Evolutionary conservation across 2,329 filamentous ascomycete genomes (phyloP), one percentile per base, ranked within the genome.

Genomic region (Didymella exigua): DNA sequence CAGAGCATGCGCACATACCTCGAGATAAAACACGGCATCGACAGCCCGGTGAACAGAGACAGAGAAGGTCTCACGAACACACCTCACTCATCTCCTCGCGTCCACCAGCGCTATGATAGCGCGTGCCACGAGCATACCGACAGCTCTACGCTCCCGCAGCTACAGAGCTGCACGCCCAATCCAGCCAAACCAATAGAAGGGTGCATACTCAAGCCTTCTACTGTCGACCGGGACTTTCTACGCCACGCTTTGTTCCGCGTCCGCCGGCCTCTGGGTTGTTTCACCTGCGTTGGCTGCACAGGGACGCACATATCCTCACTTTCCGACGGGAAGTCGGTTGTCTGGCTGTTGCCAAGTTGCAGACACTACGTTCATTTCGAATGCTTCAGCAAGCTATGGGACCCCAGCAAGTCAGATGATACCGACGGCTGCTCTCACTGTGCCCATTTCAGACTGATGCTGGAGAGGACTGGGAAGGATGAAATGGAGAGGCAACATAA

Each of bases 281-380:
- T 46, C 9, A 7, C 21, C 16, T 52, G 49, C 18, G 33, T 42
- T 5, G 42, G 31, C 29, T 52, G 49, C 42, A 34, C 29, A 9
- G 37, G 34, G 11, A 46, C 42, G 5, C 36, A 46, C 23, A 26
- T 2, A 2, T n/a, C 19, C 13, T 19, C 49, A 8, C 7, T 14
- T 2, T 3, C 24, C 1, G 18, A 41, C 4, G 13, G 27, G 4
- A 10, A 2, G 11, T 6, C 16, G 16, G 13, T 21, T 1, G 27
- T 41, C 10, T 52, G 49, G 49, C n/a, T 52, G 6, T 21, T 52
- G 21, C 27, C 41, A 2, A 37, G 36, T 13, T 52, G 49, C 34
- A 46, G 23, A 16, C 49, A 52, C 24, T 16, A n/a, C 5, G 21
- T 52, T 16, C 34, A 46, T 14, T 16, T 24, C 5, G 18, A 26